Evolutionary conservation across 305 asterid genomes (phyloP).

Genomic region (Lippia alba): DNA sequence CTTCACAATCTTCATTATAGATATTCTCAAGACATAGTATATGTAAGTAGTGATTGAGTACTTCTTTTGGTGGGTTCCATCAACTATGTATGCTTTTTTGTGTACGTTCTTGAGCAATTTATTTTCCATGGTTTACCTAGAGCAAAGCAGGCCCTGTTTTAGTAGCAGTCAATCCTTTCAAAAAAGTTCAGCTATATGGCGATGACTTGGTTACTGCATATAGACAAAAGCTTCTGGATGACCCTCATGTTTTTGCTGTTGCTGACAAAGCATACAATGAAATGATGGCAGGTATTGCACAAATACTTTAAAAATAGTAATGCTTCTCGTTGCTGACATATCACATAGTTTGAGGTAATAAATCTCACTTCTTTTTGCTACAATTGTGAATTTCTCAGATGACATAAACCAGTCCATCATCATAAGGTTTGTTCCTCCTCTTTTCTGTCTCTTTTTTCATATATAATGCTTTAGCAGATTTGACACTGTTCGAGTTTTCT

Average conservation of each 20-base stretch:
- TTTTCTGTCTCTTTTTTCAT: slow-evolving; percentile 26
- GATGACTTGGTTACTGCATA: slow-evolving; percentile 71
- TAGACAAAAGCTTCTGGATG: slow-evolving; percentile 70
- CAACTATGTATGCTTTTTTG: not conserved
- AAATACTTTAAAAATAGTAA: slow-evolving; percentile 31
- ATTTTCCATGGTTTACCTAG: slow-evolving; percentile 51
- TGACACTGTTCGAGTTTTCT: not conserved
- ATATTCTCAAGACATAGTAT: slow-evolving; percentile 68
- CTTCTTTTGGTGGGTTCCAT: slow-evolving; percentile 19
- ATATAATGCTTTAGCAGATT: slow-evolving; percentile 1
- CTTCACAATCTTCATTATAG: slow-evolving; percentile 83
- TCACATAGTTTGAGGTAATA: slow-evolving; percentile 27
- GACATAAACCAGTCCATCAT: slow-evolving; percentile 76
- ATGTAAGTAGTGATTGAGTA: slow-evolving; percentile 56
- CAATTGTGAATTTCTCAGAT: slow-evolving; percentile 57
- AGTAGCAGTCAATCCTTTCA: slow-evolving; percentile 85
- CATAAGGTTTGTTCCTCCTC: slow-evolving; percentile 64
- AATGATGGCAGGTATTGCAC: slow-evolving; percentile 74
- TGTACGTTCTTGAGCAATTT: slow-evolving; percentile 38
- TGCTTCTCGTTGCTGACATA: slow-evolving; percentile 27
- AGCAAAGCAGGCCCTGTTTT: slow-evolving; percentile 89
- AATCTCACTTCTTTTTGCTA: slow-evolving; percentile 33
- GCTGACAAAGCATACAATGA: slow-evolving; percentile 80
- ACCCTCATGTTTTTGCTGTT: slow-evolving; percentile 87
- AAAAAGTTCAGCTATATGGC: slow-evolving; percentile 75